phyloP scores from a whole-genome alignment of 1,139 yeast genomes.

The Yamadazyma diddensiae region DNA sequence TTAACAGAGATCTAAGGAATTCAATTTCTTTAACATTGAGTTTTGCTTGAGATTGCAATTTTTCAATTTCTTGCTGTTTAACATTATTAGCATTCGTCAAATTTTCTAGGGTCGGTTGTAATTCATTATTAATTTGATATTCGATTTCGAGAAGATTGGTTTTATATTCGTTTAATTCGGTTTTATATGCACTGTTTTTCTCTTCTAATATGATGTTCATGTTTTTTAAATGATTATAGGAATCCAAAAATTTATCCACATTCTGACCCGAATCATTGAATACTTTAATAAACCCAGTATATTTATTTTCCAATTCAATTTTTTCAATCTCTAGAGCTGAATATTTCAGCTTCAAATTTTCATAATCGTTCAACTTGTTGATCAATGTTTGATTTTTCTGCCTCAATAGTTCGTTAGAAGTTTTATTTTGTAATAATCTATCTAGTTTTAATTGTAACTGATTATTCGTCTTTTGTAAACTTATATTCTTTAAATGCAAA shows the following conservation, averaged over 20 bases:
- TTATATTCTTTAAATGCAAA: constrained; percentile 26
- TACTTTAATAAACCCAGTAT: constrained; percentile 32
- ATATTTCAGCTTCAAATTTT: constrained; percentile 43
- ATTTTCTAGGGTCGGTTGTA: constrained; percentile 18
- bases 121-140: constrained; percentile 11
- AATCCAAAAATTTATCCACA: constrained; percentile 27
- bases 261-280: constrained; percentile 20
- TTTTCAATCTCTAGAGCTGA: constrained; percentile 54
- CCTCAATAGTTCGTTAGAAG: constrained; percentile 37
- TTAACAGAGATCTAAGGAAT: constrained; percentile 48
- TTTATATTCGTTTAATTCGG: constrained; percentile 15
- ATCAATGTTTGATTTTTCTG: constrained; percentile 34
- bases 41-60: constrained; percentile 52
- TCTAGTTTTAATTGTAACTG: constrained; percentile 28
- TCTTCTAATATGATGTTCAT: constrained; percentile 38
- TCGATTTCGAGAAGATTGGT: constrained; percentile 15
- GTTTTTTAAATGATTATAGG: constrained; percentile 35
- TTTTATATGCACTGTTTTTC: constrained; percentile 29
- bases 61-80: constrained; percentile 31
- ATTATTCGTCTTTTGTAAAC: constrained; percentile 31
- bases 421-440: constrained; percentile 36
- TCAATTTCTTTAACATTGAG: constrained; percentile 62
- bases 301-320: constrained; percentile 43
- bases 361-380: constrained; percentile 39
- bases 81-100: constrained; percentile 19